Base-by-base conservation (phyloP, 305 asterid genomes). In the Fraxinus paxiana region DNA sequence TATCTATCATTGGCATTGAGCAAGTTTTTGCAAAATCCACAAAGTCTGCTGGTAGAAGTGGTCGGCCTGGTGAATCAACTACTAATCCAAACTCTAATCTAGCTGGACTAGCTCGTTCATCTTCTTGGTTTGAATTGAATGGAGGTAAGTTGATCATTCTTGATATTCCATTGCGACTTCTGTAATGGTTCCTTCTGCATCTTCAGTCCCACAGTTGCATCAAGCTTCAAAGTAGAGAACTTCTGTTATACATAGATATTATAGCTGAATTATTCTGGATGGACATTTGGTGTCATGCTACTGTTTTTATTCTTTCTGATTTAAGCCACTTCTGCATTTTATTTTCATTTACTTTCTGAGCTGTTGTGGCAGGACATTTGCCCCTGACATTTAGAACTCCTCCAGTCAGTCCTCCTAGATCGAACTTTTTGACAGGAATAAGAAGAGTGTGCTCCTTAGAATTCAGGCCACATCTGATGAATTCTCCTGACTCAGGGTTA, bases 361-460 rank as follows among this genome's bases (percentile, higher is more conserved):
- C 83, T 85, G 83, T 65, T 79, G 85, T 86, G 86, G 95, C 95
- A 79, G 92, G 90, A 30, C 95, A 90, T 89, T 81, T 93, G 88
- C 94, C 98, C 61, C 85, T 94, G 83, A 88, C 99, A 77, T 96
- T 96, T 85, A 92, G 98, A 87, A 96, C 99, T 1, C 98, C 99
- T 85, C 99, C 99, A 43, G 98, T 96, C 81, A 96, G 99, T 89
- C 99, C 99, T 76, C 99, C 98, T 31, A 90, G 97, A 77, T 92
- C 98, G 34, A 94, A 92, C 87, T 96, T 90, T 88, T 73, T 94
- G 90, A 91, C 97, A 63, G 97, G 96, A 82, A 90, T 96, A 84
- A 93, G 99, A 78, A 96, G 99, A 88, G 99, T 94, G 43, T 93
- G 92, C 86, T 96, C 99, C 81, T 87, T 94, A 83, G 99, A 96